A percentile compares a stretch with the other conserved stretches of the same genome.
Conservation (phyloP, 352 stramenopile genomes). For the Pythium myriotylum region DNA sequence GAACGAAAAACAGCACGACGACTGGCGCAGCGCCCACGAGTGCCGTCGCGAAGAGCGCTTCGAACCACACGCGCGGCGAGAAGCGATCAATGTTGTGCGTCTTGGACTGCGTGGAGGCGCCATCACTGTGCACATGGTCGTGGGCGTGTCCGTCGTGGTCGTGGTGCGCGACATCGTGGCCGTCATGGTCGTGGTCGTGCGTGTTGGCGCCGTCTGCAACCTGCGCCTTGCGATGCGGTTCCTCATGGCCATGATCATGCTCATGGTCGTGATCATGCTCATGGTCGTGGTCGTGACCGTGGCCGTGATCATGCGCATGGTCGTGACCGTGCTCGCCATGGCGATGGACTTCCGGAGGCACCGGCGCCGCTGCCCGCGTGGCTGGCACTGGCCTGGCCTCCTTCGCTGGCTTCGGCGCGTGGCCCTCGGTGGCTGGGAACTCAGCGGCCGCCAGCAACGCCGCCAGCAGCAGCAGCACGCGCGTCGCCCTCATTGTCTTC, state of each 20-base stretch:
- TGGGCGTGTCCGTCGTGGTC: conserved; percentile 26
- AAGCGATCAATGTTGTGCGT: conserved; percentile 34
- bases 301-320: conserved; percentile 1
- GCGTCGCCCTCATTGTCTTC: conserved; percentile 9
- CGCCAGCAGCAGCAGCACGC: conserved; percentile 4
- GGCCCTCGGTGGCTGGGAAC: not conserved
- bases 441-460: not conserved
- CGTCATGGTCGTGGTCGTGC: conserved; percentile 27
- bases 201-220: conserved; percentile 27
- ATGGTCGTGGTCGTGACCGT: too few species aligned
- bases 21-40: conserved; percentile 74
- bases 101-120: not conserved
- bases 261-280: conserved; percentile 10
- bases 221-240: conserved; percentile 18
- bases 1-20: conserved; percentile 69
- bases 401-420: not conserved
- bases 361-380: not conserved
- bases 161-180: conserved; percentile 33
- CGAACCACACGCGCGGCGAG: conserved; percentile 49
- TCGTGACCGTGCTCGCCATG: not conserved
- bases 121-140: conserved; percentile 19
- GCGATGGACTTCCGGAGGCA: not conserved
- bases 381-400: conserved; percentile 1
- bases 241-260: conserved; percentile 3
- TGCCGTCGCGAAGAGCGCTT: conserved; percentile 72